Percentiles rank a stretch among this genome's conserved stretches.
phyloP scores from a whole-genome alignment of 306 rosid genomes.

The Acacia confusa region DNA sequence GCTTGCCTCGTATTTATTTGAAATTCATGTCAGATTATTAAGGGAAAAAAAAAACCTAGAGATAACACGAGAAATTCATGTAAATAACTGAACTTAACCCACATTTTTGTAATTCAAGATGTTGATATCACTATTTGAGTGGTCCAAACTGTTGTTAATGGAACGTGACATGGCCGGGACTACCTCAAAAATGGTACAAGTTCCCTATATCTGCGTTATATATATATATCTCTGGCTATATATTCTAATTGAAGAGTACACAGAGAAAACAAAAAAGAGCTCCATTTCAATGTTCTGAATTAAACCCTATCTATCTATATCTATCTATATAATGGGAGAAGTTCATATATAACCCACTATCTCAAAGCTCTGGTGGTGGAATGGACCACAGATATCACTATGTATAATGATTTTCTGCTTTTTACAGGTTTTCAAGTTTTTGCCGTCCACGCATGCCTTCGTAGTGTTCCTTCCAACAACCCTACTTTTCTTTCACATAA shows the following conservation, averaged over 20 bases:
- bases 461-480: not conserved
- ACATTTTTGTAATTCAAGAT: not conserved
- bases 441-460: not conserved
- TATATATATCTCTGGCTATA: too few species aligned
- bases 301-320: not conserved
- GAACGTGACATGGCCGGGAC: not conserved
- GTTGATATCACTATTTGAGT: not conserved
- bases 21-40: too few species aligned
- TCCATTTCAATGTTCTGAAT: not conserved
- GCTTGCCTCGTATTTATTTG: too few species aligned
- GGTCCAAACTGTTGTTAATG: not conserved
- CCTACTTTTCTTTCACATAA: not conserved
- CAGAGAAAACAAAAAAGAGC: not conserved
- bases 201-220: too few species aligned
- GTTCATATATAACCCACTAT: not conserved
- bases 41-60: too few species aligned
- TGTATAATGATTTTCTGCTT: not conserved
- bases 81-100: not conserved
- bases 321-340: not conserved
- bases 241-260: not conserved
- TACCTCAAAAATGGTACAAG: not conserved
- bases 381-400: not conserved
- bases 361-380: not conserved
- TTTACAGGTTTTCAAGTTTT: not conserved
- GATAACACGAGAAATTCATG: not conserved